These are phyloP conservation scores for Xylaria curta DNA, from an alignment of 495 filamentous ascomycete species.

Conservation along the genomic window DNA sequence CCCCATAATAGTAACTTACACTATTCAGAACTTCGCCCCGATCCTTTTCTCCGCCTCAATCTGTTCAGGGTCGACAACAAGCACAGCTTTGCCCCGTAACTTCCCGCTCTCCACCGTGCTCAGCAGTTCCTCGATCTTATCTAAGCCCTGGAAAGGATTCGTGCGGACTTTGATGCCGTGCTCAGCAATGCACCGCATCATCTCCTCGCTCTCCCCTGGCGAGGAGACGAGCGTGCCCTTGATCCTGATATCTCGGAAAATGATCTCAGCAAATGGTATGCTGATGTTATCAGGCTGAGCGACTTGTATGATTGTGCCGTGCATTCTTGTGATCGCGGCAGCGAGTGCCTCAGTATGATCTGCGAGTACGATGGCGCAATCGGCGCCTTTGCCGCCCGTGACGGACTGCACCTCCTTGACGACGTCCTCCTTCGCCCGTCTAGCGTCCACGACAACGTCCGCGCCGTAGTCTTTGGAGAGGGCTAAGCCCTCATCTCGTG, in stretches of 20 bases:
- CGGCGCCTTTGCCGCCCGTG: conserved; percentile 53
- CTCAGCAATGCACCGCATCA: conserved; percentile 60
- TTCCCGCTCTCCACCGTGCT: conserved; percentile 57
- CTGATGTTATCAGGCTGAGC: conserved; percentile 56
- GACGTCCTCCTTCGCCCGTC: conserved; percentile 47
- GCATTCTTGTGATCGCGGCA: conserved; percentile 60
- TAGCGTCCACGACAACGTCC: conserved; percentile 59
- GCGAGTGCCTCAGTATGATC: conserved; percentile 57
- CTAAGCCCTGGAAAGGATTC: conserved; percentile 58
- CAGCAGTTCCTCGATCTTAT: conserved; percentile 56
- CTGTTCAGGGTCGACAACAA: conserved; percentile 53
- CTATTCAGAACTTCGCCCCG: conserved; percentile 24
- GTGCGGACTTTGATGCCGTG: conserved; percentile 57
- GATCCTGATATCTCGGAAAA: conserved; percentile 62
- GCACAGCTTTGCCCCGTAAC: conserved; percentile 60
- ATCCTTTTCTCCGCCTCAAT: conserved; percentile 35
- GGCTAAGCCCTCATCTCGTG: conserved; percentile 58
- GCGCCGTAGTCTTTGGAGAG: conserved; percentile 53
- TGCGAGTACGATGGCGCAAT: conserved; percentile 53
- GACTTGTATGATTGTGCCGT: conserved; percentile 61
- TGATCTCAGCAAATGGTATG: conserved; percentile 59
- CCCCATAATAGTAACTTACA: not conserved
- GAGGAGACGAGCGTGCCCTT: conserved; percentile 56
- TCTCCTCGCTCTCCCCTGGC: conserved; percentile 52
- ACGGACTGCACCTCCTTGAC: conserved; percentile 52